Conservation (phyloP, 768 basidiomycete genomes). For the Suillus alpinus region DNA sequence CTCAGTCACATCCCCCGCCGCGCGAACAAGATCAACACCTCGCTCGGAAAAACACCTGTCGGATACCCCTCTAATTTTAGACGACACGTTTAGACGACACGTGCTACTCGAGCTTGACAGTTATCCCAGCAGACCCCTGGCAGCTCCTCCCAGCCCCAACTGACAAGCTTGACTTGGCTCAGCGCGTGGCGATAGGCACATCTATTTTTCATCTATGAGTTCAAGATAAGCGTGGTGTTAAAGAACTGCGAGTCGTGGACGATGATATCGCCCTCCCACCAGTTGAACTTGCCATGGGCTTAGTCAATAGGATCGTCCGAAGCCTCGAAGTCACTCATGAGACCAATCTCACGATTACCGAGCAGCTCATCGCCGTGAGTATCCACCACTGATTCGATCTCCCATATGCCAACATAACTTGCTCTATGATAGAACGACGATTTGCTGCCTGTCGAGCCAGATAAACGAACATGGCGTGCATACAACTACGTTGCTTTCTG, state of each 20-base stretch:
- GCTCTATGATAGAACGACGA: conserved; percentile 57
- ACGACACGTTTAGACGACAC: neutral
- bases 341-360: conserved; percentile 47
- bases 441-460: conserved; percentile 59
- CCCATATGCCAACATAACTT: neutral
- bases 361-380: conserved; percentile 59
- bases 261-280: too few relatives aligned
- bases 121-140: neutral
- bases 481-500: conserved; percentile 73
- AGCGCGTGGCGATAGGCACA: neutral
- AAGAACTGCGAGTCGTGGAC: neutral
- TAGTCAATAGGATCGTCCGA: conserved; percentile 22
- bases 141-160: too few relatives aligned
- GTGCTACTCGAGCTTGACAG: neutral
- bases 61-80: neutral
- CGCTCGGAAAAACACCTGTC: conserved; percentile 17
- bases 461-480: conserved; percentile 62
- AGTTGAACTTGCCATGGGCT: conserved; percentile 16
- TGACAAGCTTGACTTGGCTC: too few relatives aligned
- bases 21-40: conserved; percentile 19
- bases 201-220: neutral
- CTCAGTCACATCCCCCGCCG: conserved; percentile 34
- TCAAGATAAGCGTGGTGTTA: neutral
- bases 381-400: conserved; percentile 7
- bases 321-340: conserved; percentile 53